Percentiles rank a stretch among this genome's conserved stretches.
phyloP scores from a whole-genome alignment of 176 grass and related monocot genomes.

The Oropetium thomaeum region DNA sequence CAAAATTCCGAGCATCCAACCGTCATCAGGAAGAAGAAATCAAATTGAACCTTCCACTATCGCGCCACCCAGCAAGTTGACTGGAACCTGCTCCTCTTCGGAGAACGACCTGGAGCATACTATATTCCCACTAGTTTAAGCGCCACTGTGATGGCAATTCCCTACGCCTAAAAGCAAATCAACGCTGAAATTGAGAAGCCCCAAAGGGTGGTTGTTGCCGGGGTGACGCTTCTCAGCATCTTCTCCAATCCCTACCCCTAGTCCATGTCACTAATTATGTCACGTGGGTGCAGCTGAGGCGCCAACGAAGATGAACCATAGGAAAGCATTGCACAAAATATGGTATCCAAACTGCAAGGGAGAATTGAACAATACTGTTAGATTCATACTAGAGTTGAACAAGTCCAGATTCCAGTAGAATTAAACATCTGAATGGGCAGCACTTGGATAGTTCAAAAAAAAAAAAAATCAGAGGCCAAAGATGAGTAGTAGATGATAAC shows the following conservation, averaged over 20 bases:
- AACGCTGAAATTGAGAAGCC: slow-evolving; percentile 7
- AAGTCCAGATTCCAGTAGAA: neutral
- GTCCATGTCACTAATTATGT: slow-evolving; percentile 24
- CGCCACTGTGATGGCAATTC: neutral
- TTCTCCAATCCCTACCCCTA: neutral
- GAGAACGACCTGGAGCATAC: neutral
- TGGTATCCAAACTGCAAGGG: slow-evolving; percentile 22
- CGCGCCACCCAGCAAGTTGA: neutral
- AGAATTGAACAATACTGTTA: neutral
- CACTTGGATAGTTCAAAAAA: neutral
- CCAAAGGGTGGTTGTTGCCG: neutral
- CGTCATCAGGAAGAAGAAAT: neutral
- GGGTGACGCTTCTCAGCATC: slow-evolving; percentile 12
- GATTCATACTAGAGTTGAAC: neutral
- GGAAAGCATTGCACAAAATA: neutral
- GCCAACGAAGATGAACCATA: neutral
- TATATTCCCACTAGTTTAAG: neutral
- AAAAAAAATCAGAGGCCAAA: slow-evolving; percentile 6
- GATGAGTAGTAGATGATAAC: neutral
- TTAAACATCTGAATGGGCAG: neutral
- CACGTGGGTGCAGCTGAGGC: neutral
- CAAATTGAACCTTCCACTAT: neutral
- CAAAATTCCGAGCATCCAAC: neutral
- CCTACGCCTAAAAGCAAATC: slow-evolving; percentile 29
- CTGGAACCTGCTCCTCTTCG: neutral